Base-by-base conservation (phyloP, 148 eudicot species). In the Amaranthus cruentus region DNA sequence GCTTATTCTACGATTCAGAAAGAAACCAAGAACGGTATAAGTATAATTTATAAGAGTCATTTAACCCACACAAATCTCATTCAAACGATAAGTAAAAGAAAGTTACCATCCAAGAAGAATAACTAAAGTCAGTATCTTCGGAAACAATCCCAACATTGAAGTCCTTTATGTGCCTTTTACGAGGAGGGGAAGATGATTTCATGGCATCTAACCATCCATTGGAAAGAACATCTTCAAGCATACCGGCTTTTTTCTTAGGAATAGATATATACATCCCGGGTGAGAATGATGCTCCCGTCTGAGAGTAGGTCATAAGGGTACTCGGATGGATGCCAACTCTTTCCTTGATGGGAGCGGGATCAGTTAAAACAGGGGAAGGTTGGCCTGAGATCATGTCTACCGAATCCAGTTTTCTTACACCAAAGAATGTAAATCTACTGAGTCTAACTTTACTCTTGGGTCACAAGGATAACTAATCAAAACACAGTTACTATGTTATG, bases 181-280 rank as follows among this genome's bases (percentile, higher is more conserved):
- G 89, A 65, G 98, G 91, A 50, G 98, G 98, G 7, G 98, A 93
- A 47, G 98, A 93, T 49, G 96, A 85, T 62, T 80, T 70, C 98
- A 93, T 93, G 62, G 93, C 93, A 68, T 93, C 98, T 62, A 93
- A 84, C 96, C 96, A 93, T 60, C 93, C 93, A 59, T 88, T 90
- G 62, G 89, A 86, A n/a, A 87, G 77, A 69, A 85, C 96, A 83
- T 93, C 96, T 69, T 88, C 96, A 3, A 93, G 75, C 78, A 76
- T 84, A 47, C 74, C 84, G 4, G 81, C 66, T 88, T 93, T 77
- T 28, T 83, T 90, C 81, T 85, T 86, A 6, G 87, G 83, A 49
- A 85, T 77, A 28, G 84, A 56, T 55, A 81, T 72, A 55, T 76
- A 76, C 76, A 80, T 72, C 52, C 73, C 80, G 5, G 84, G 69